phyloP scores from a whole-genome alignment of 345 rosid genomes.

The Boechera stricta region DNA sequence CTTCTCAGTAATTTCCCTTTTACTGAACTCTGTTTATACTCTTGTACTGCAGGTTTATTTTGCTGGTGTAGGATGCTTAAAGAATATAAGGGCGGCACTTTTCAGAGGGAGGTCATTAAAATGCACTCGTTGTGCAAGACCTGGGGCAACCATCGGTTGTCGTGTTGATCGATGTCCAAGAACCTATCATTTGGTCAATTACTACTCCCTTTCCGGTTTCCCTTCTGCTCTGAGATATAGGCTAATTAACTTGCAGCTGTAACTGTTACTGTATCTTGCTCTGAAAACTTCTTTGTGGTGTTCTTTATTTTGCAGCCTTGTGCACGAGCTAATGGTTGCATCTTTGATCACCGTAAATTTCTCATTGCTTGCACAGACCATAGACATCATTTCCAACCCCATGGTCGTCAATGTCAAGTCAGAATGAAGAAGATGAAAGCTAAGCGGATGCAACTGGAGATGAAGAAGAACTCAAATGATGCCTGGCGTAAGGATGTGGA shows the following conservation, averaged over 20 bases:
- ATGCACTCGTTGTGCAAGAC: slow-evolving; percentile 95
- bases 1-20: slow-evolving; percentile 21
- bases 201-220: slow-evolving; percentile 29
- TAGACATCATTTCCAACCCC: slow-evolving; percentile 83
- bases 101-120: slow-evolving; percentile 93
- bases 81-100: slow-evolving; percentile 94
- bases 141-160: slow-evolving; percentile 99
- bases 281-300: slow-evolving; percentile 41
- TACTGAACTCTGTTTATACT: slow-evolving; percentile 20
- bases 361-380: slow-evolving; percentile 98
- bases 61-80: slow-evolving; percentile 97
- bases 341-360: slow-evolving; percentile 97
- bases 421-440: slow-evolving; percentile 79
- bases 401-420: slow-evolving; percentile 59
- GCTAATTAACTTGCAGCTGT: slow-evolving; percentile 27
- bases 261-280: slow-evolving; percentile 16
- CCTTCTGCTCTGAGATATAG: slow-evolving; percentile 27
- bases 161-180: slow-evolving; percentile 98
- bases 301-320: slow-evolving; percentile 78
- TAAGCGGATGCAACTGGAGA: slow-evolving; percentile 77
- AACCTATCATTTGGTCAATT: slow-evolving; percentile 95
- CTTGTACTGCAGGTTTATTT: slow-evolving; percentile 77
- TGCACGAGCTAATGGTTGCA: slow-evolving; percentile 92
- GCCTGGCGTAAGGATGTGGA: slow-evolving; percentile 91
- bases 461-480: slow-evolving; percentile 83